Base-by-base conservation (phyloP, 345 rosid genomes). In the Citrus reticulata region DNA sequence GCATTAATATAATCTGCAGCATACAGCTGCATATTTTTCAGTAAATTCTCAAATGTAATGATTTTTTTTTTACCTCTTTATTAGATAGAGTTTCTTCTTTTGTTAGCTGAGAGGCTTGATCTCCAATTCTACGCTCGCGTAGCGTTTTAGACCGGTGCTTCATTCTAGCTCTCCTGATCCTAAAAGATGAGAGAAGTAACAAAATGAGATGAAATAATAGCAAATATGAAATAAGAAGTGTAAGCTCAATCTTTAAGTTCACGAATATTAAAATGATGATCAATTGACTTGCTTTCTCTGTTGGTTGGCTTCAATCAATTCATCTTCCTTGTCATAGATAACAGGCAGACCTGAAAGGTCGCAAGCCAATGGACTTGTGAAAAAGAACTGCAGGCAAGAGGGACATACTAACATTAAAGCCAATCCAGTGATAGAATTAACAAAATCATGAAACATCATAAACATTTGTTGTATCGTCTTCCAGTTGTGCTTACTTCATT, bases 321-420 rank as follows among this genome's bases (percentile, higher is more conserved):
- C 91, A 40, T 87, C 90, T 14, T 85, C 89, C 74, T 79, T 72
- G 42, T 69, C 75, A 81, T 76, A 64, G 74, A 90, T 63, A 19
- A 84, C 78, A 10, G 91, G 93, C 30, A 91, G 87, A 49, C 85
- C 93, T 27, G 90, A 90, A 72, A 86, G 86, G 70, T 86, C 88
- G 25, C 95, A 89, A 0, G 91, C 89, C 66, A 85, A 70, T 24
- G 93, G 95, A 82, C 79, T 81, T 1, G 76, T 79, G 73, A 71
- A 75, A 81, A 91, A 91, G 85, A 84, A 87, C 91, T 89, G 89
- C 85, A 68, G 34, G 76, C 64, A 55, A 55, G 82, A 70, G 58
- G 69, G 32, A 62, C 64, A 55, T 67, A 73, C 68, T 55, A 70
- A 46, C 62, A 71, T 22, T 59, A 83, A 20, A 72, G 25, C 65